Evolutionary conservation across 495 filamentous ascomycete species (phyloP), one percentile per base, ranked within the genome.

Genomic region (Gamarada debralockiae): DNA sequence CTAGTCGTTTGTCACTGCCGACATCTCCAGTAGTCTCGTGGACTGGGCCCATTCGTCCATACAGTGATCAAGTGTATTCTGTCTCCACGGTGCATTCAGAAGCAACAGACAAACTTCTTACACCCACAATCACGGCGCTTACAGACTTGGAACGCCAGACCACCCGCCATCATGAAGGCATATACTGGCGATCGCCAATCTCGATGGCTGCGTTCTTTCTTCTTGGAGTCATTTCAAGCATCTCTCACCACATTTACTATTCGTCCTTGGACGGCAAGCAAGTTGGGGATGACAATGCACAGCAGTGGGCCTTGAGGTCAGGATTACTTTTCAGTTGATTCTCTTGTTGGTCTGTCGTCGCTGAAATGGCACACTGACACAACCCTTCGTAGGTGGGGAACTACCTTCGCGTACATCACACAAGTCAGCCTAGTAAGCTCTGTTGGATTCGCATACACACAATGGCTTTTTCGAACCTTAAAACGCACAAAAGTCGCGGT

Each of bases 391-490:
- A 62, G 37, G 50, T 42, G 48, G 21, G 56, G 52, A 22, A 60
- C 37, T 36, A 40, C 42, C 21, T 51, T 60, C n/a, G 55, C 59
- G 2, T 55, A 21, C 14, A 23, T 55, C 15, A 40, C 48, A 10
- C 59, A 61, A 24, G 24, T 48, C 4, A 10, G 33, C 9, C 39
- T 61, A 15, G 48, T 43, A 0, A 20, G 39, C 2, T 51, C 49
- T 14, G 42, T 49, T 12, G 39, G 52, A 10, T 33, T 55, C 12
- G 55, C 55, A 8, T 61, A 40, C 34, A 59, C 45, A 13, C 59
- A 61, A 39, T 61, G 22, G 24, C 34, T 61, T 12, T 61, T 50
- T 43, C 24, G 44, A 27, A 46, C 50, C n/a, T 22, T 61, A 8
- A 52, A 37, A 18, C 47, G 12, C 7, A 47, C 15, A 24, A 25